Evolutionary conservation across 805 yeast genomes (phyloP).

Genomic region (Clavispora fructus): DNA sequence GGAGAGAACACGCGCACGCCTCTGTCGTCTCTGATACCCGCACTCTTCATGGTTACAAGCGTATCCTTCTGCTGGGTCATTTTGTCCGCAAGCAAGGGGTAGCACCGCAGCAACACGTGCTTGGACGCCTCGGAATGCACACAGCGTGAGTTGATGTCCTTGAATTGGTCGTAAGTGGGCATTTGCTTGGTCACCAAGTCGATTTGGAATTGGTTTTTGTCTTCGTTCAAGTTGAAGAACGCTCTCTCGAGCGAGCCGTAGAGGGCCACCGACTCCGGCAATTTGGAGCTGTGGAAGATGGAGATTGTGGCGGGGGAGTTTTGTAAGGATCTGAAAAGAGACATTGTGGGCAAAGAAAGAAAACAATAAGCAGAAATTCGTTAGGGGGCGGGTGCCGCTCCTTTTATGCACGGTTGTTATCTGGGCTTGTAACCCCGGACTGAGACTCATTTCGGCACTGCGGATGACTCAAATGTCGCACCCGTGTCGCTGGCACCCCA

Average conservation of each 20-base stretch:
- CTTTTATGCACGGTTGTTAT: neutral
- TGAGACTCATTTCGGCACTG: constrained; percentile 1
- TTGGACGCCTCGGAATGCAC: constrained; percentile 21
- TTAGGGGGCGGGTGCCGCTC: neutral
- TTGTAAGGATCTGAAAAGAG: constrained; percentile 39
- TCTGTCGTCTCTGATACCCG: constrained; percentile 15
- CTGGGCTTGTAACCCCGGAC: constrained; percentile 6
- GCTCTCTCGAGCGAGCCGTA: constrained; percentile 29
- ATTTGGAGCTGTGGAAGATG: constrained; percentile 35
- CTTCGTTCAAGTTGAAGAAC: constrained; percentile 22
- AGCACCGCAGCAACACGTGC: constrained; percentile 24
- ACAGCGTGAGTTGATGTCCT: constrained; percentile 22
- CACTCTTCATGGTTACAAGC: constrained; percentile 17
- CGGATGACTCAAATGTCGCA: constrained; percentile 6
- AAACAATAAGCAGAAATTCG: neutral
- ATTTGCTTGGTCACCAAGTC: constrained; percentile 34
- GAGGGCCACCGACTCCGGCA: constrained; percentile 28
- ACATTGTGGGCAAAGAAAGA: constrained; percentile 16
- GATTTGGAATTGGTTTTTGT: constrained; percentile 27
- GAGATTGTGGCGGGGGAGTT: constrained; percentile 36
- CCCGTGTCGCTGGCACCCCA: neutral
- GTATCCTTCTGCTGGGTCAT: constrained; percentile 13
- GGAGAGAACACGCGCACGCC: constrained; percentile 30
- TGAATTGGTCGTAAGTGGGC: constrained; percentile 41
- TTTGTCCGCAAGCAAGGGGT: constrained; percentile 33